These are phyloP conservation scores for Populus tomentosa DNA, from an alignment of 441 rosid species.

Conservation along the genomic window DNA sequence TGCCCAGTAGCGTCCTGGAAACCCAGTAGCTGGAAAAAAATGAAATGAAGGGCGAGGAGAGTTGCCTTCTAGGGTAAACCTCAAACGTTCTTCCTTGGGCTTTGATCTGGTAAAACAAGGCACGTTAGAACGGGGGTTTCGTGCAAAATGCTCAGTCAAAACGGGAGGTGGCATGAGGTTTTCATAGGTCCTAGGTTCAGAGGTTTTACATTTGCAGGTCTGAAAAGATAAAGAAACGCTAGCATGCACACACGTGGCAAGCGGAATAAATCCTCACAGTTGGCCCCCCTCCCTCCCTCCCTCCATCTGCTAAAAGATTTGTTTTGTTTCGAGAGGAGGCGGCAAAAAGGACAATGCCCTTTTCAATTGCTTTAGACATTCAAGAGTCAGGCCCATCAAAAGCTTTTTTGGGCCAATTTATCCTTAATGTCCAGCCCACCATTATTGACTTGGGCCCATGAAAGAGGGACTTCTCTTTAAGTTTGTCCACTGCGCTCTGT, in stretches of 20 bases:
- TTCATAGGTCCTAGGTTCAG: neutral
- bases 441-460: neutral
- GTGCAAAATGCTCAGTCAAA: neutral
- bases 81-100: neutral
- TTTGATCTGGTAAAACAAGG: neutral
- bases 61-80: neutral
- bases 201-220: neutral
- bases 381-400: neutral
- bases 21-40: fast-evolving
- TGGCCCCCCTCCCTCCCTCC: neutral
- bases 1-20: neutral
- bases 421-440: neutral
- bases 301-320: neutral
- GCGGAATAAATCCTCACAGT: neutral
- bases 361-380: neutral
- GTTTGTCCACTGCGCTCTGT: neutral
- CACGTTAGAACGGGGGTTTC: neutral
- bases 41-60: neutral
- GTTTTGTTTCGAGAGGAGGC: neutral
- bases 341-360: neutral
- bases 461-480: neutral
- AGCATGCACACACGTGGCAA: neutral
- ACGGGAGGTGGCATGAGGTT: neutral
- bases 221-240: neutral
- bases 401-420: neutral